phyloP scores from a whole-genome alignment of 805 yeast genomes.

The Hanseniaspora jakobsenii region DNA sequence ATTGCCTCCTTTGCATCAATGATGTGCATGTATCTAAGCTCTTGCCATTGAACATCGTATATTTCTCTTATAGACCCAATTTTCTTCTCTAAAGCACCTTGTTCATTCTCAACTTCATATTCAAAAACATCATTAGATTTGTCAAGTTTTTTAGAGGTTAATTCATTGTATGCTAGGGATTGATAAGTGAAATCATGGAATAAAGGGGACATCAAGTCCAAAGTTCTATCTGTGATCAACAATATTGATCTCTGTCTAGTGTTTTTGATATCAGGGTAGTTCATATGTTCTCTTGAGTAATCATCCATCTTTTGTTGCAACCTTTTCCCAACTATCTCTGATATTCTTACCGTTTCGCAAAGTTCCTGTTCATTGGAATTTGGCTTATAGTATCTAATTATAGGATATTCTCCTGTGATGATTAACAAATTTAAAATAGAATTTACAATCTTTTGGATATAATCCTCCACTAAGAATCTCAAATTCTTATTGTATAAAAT shows the following conservation, averaged over 20 bases:
- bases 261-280: slow-evolving; percentile 46
- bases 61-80: slow-evolving; percentile 41
- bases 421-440: slow-evolving; percentile 62
- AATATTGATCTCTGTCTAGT: slow-evolving; percentile 60
- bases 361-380: slow-evolving; percentile 38
- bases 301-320: slow-evolving; percentile 63
- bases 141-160: slow-evolving; percentile 17
- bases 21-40: slow-evolving; percentile 61
- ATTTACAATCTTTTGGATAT: slow-evolving; percentile 47
- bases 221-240: slow-evolving; percentile 67
- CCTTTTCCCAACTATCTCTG: slow-evolving; percentile 57
- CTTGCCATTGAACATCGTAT: slow-evolving; percentile 57
- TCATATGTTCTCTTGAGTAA: slow-evolving; percentile 56
- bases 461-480: slow-evolving; percentile 44
- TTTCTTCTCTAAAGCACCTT: slow-evolving; percentile 33
- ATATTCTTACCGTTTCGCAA: slow-evolving; percentile 46
- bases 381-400: slow-evolving; percentile 54
- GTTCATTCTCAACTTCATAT: slow-evolving; percentile 47
- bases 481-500: slow-evolving; percentile 59
- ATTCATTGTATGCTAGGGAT: slow-evolving; percentile 77
- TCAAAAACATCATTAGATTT: slow-evolving; percentile 34
- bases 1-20: slow-evolving; percentile 58
- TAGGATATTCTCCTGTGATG: slow-evolving; percentile 77
- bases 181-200: slow-evolving; percentile 85
- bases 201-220: slow-evolving; percentile 73